These are phyloP conservation scores for Yamadazyma friedrichii DNA, from an alignment of 1,139 yeast genomes.

Conservation along the genomic window DNA sequence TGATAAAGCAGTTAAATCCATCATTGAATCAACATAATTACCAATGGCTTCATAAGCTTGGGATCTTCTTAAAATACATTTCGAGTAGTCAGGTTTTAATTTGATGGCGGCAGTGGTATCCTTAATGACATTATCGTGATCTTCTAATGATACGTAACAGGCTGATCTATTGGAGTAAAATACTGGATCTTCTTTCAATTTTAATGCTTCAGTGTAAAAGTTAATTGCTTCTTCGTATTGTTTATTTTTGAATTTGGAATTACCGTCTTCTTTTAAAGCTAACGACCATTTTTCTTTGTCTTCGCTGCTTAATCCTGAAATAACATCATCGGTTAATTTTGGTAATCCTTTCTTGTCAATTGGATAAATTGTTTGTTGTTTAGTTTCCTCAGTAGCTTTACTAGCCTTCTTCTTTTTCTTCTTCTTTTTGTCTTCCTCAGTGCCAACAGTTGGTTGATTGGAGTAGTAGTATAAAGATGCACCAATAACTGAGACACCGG, in stretches of 20 bases:
- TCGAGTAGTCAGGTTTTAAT: slow-evolving; percentile 84
- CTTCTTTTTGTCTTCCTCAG: slow-evolving; percentile 20
- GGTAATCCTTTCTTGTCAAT: slow-evolving; percentile 57
- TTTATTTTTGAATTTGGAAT: slow-evolving; percentile 70
- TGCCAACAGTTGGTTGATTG: slow-evolving; percentile 5
- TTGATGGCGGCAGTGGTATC: slow-evolving; percentile 86
- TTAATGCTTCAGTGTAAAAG: slow-evolving; percentile 75
- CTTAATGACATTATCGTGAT: slow-evolving; percentile 78
- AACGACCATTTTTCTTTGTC: slow-evolving; percentile 71
- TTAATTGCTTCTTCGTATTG: slow-evolving; percentile 71
- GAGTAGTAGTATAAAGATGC: slow-evolving; percentile 30
- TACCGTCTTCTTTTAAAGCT: slow-evolving; percentile 87
- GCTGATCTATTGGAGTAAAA: slow-evolving; percentile 95
- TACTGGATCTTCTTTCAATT: slow-evolving; percentile 76
- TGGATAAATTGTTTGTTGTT: slow-evolving; percentile 37
- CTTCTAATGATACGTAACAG: slow-evolving; percentile 79
- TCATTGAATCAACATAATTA: slow-evolving; percentile 79
- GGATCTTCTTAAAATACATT: slow-evolving; percentile 78
- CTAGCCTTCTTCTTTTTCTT: slow-evolving; percentile 35
- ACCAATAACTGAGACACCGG: slow-evolving; percentile 63
- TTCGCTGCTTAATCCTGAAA: slow-evolving; percentile 46
- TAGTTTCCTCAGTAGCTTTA: slow-evolving; percentile 12
- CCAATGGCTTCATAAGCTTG: slow-evolving; percentile 84
- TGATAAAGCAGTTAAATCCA: slow-evolving; percentile 85
- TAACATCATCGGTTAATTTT: slow-evolving; percentile 44